Base-by-base conservation (phyloP, 1,139 yeast genomes). In the Zygoascus sp. region DNA sequence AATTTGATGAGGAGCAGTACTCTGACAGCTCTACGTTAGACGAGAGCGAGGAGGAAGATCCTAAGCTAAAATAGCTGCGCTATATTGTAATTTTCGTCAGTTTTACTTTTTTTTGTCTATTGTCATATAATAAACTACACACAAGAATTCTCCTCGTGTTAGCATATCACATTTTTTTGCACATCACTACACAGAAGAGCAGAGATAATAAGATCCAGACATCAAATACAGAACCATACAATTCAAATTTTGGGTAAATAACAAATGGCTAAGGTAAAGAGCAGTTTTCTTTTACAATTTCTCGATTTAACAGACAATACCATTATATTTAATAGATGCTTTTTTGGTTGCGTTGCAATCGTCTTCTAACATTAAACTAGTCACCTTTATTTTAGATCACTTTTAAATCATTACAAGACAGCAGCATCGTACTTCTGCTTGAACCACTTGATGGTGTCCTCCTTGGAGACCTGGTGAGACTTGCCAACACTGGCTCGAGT, bases 371-470 rank as follows among this genome's bases (percentile, higher is more conserved):
- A 38, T 38, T 13, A 38, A n/a, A 3, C 23, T 34, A 34, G 23
- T 34, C 38, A 34, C 38, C 22, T 16, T 34, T 34, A 30, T 30
- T 15, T 9, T 8, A 30, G 17, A 23, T 30, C 34, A 20, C 13
- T 38, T 9, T 9, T 42, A 25, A 25, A 25, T 25, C 28, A 25
- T 42, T 42, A 42, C 35, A 57, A 77, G 68, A 92, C 98, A 68
- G 88, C 94, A 72, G 98, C 98, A 77, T 94, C 99, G 81, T 92
- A 92, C 81, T 86, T 92, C 76, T 89, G 94, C 85, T 92, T 94
- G 94, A 92, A 92, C 99, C 99, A 92, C 74, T 80, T 77, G 74
- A 92, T 86, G 74, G 97, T 72, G 76, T 92, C 98, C 70, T 86
- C 95, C 79, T 85, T 86, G 74, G 76, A 75, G 73, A 95, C 86